Conservation (phyloP, 1,139 yeast genomes). For the Hyphopichia fennica region DNA sequence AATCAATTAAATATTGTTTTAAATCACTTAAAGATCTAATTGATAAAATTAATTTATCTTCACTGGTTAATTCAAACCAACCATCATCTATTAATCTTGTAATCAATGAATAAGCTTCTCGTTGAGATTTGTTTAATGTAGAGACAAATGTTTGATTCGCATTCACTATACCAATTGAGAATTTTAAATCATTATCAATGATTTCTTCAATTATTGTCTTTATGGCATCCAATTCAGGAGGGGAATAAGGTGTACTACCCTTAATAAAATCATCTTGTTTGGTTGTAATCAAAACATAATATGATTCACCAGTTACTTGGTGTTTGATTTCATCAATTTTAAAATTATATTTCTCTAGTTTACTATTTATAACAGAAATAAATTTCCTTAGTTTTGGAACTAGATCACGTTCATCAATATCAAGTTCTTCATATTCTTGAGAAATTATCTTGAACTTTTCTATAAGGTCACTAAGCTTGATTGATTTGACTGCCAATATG, state of each 20-base stretch:
- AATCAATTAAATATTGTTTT: conserved; percentile 40
- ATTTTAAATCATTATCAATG: conserved; percentile 24
- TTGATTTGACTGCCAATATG: conserved; percentile 34
- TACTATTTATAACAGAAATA: conserved; percentile 39
- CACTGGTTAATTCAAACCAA: conserved; percentile 43
- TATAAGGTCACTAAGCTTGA: conserved; percentile 7
- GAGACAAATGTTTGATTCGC: conserved; percentile 28
- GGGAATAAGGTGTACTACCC: conserved; percentile 40
- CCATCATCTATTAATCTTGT: conserved; percentile 48
- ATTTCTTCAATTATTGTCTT: conserved; percentile 50
- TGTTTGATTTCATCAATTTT: conserved; percentile 41
- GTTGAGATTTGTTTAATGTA: conserved; percentile 21
- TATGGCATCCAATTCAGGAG: conserved; percentile 49
- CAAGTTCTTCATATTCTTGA: conserved; percentile 7
- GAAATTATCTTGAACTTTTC: conserved; percentile 5
- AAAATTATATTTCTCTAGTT: conserved; percentile 42
- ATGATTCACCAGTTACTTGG: conserved; percentile 34
- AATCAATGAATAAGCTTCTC: conserved; percentile 38
- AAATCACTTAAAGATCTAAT: conserved; percentile 49
- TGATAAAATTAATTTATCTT: conserved; percentile 36
- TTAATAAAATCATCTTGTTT: conserved; percentile 41
- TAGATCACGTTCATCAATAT: conserved; percentile 5
- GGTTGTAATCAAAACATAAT: conserved; percentile 45
- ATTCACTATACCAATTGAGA: conserved; percentile 27
- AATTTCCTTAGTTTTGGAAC: conserved; percentile 17